A percentile compares a stretch with the other conserved stretches of the same genome.
Conservation (phyloP, 768 basidiomycete species). For the Podaxis sp. region DNA sequence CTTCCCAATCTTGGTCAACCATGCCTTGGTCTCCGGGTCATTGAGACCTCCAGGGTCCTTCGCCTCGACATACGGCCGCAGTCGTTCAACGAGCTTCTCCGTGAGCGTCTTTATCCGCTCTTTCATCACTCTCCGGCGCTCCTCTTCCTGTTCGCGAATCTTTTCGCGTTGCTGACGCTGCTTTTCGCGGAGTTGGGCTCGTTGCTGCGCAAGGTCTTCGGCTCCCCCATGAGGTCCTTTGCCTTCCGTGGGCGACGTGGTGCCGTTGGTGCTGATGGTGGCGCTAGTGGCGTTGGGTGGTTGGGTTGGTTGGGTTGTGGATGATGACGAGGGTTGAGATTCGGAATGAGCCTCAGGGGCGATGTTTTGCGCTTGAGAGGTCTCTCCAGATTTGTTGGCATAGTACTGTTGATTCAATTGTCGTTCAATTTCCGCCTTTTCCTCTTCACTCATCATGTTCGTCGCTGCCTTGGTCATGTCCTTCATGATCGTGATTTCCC, state of each 20-base stretch:
- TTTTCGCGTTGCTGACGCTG: conserved; percentile 74
- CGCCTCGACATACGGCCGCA: conserved; percentile 90
- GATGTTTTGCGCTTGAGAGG: conserved; percentile 6
- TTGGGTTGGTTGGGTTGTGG: conserved; percentile 1
- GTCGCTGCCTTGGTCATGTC: conserved; percentile 84
- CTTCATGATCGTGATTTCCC: conserved; percentile 94
- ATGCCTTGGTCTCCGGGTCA: conserved; percentile 79
- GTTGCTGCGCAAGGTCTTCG: conserved; percentile 14
- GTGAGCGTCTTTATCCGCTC: conserved; percentile 72
- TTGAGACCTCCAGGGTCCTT: conserved; percentile 74
- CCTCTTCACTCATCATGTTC: conserved; percentile 90
- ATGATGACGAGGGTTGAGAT: conserved; percentile 13
- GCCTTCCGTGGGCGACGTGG: conserved; percentile 7
- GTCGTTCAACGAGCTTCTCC: conserved; percentile 75
- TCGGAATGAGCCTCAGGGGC: conserved; percentile 1
- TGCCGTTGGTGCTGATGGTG: neutral
- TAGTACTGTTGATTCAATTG: conserved; percentile 41
- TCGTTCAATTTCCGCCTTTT: conserved; percentile 81
- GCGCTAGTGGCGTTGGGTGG: neutral
- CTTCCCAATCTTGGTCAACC: conserved; percentile 67
- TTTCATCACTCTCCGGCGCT: conserved; percentile 75
- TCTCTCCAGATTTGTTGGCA: conserved; percentile 2
- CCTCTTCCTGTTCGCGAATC: conserved; percentile 75
- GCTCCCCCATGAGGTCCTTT: conserved; percentile 10
- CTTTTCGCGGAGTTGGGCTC: conserved; percentile 33